Base-by-base conservation (phyloP, 345 rosid genomes). In the Hypericum androsaemum region DNA sequence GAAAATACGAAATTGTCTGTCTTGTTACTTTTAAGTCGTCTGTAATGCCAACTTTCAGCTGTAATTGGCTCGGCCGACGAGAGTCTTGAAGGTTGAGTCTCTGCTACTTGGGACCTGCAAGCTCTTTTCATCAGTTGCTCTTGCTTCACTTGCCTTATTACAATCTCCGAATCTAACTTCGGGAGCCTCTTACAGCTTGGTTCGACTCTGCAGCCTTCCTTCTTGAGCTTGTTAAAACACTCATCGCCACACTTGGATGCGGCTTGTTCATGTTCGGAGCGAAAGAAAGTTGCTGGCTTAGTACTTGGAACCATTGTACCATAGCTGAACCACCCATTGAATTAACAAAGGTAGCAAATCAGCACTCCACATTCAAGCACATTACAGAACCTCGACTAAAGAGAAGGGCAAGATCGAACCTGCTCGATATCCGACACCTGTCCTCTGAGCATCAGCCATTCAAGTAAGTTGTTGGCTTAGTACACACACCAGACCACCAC, bases 261-360 rank as follows among this genome's bases (percentile, higher is more conserved):
- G 95, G 88, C 71, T 83, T 89, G 77, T 61, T 80, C 72, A 69
- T 77, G 55, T 65, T 80, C 15, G 97, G 94, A 41, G 97, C 97
- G 63, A 89, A 64, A 57, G 94, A 77, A 60, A n/a, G n/a, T n/a
- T n/a, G n/a, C n/a, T n/a, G n/a, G n/a, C n/a, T n/a, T n/a, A n/a
- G n/a, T n/a, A n/a, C n/a, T n/a, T n/a, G n/a, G n/a, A n/a, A n/a
- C n/a, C n/a, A n/a, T n/a, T n/a, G n/a, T n/a, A n/a, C n/a, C n/a
- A n/a, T n/a, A n/a, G n/a, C n/a, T n/a, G n/a, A n/a, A n/a, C n/a
- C n/a, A n/a, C n/a, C n/a, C n/a, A n/a, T n/a, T n/a, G n/a, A n/a
- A n/a, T n/a, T n/a, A n/a, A n/a, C n/a, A n/a, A n/a, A n/a, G n/a
- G n/a, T n/a, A n/a, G n/a, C n/a, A n/a, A n/a, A n/a, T n/a, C n/a